Base-by-base conservation (phyloP, 176 grass and related monocot species). In the Phyllostachys edulis region DNA sequence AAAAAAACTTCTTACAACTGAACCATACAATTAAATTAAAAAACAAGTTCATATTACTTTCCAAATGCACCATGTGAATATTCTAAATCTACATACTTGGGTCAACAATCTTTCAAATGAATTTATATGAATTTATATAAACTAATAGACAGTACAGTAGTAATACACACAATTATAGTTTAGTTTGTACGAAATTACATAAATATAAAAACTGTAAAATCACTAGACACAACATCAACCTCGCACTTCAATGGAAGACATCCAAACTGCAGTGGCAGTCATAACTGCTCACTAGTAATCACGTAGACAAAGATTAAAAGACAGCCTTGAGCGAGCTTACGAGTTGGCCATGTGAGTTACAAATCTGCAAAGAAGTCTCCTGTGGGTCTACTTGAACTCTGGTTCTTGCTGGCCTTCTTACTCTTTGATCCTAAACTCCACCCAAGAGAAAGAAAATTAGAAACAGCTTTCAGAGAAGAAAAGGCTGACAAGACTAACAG, bases 301-400 rank as follows among this genome's bases (percentile, higher is more conserved):
- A 44, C 3, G 13, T 50, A 3, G 16, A 60, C 16, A 45, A 70
- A 11, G n/a, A 21, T 26, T 62, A 62, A 27, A 62, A 5, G 23
- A 32, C 3, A 46, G 18, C 54, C 47, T 2, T 67, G 8, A 9
- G 7, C 2, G 5, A 67, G 67, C 45, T 52, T 84, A 75, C n/a
- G 27, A 29, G 10, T 15, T 71, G 44, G 55, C 49, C 16, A 42
- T 10, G 46, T 4, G 44, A 18, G 16, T 79, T 92, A 92, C 44
- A 94, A 84, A 75, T 94, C 93, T 18, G 85, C 87, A 76, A 94
- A 92, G 75, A 94, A 92, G 73, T 92, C 69, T 12, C 79, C 34
- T 11, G 64, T 61, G 5, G 64, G 24, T 21, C 78, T 79, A 40
- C 50, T 80, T 72, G 75, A 67, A 32, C 68, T 68, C 66, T 81